Evolutionary conservation across 805 yeast genomes (phyloP), one percentile per base, ranked within the genome.

Genomic region (Saccharomycopsis sp.): DNA sequence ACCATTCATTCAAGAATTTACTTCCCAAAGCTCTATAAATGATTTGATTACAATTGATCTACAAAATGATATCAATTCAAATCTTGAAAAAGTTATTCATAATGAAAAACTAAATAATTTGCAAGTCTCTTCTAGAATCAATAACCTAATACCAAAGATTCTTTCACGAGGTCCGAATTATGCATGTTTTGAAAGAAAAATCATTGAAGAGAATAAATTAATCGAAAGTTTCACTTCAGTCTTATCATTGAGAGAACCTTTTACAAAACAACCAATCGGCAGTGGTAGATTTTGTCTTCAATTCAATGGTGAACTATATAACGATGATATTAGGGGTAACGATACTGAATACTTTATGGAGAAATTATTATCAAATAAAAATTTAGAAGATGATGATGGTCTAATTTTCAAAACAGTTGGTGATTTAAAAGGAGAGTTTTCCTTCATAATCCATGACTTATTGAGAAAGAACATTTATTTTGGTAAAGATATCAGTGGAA

Each of bases 241-340:
- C 0, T 63, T 92, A 14, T 79, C 95, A 0, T 59, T 92, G 31
- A 65, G 98, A 42, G 69, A 71, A 17, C 97, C 97, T 0, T 72
- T 83, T 50, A 76, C 84, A 0, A 49, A 60, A 23, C 99, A 92
- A 57, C 96, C 97, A 0, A 14, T 39, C 2, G 48, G 49, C 3
- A 51, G 54, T 9, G 51, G 60, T 34, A 48, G 63, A 50, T 66
- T 53, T 37, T 52, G 70, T 0, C 53, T 94, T 6, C 95, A 86
- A 53, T 89, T 81, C 60, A 92, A 94, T 56, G 99, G 98, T 0
- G 96, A 92, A 52, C 59, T 92, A 9, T 92, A 92, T 57, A 79
- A 79, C 47, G 49, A 56, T 1, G 79, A 69, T 28, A 69, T 80
- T 18, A 50, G 48, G 23, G 39, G 64, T 1, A 83, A 83, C 54